Conservation (phyloP, 1,139 yeast species). For the Pichia sp. region DNA sequence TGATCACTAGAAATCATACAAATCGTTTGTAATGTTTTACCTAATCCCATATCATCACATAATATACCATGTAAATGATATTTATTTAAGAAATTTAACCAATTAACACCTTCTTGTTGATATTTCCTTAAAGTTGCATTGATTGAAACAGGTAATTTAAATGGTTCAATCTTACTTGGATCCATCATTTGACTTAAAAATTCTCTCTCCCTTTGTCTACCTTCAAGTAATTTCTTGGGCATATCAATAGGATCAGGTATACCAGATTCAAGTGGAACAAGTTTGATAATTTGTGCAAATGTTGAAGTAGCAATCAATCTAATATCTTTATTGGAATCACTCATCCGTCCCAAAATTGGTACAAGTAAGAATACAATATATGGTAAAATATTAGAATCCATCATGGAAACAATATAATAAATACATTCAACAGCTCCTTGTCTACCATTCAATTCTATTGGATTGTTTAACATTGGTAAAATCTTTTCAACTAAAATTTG, state of each 20-base stretch:
- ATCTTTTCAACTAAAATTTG: slow-evolving; percentile 71
- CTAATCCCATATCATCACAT: slow-evolving; percentile 99
- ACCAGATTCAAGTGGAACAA: slow-evolving; percentile 96
- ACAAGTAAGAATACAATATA: slow-evolving; percentile 93
- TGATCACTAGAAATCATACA: slow-evolving; percentile 97
- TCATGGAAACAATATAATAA: slow-evolving; percentile 72
- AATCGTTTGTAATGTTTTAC: slow-evolving; percentile 93
- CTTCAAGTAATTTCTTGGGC: slow-evolving; percentile 76
- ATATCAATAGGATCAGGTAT: slow-evolving; percentile 93
- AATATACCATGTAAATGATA: slow-evolving; percentile 94
- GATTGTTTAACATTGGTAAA: slow-evolving; percentile 75
- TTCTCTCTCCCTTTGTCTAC: slow-evolving; percentile 90
- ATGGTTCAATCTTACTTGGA: slow-evolving; percentile 84
- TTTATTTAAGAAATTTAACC: slow-evolving; percentile 93
- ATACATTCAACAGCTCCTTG: slow-evolving; percentile 94
- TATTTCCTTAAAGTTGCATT: slow-evolving; percentile 90
- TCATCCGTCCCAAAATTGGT: slow-evolving; percentile 96
- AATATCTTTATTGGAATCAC: slow-evolving; percentile 88
- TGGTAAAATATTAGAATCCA: slow-evolving; percentile 89
- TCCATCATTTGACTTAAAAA: slow-evolving; percentile 98
- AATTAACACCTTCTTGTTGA: slow-evolving; percentile 97
- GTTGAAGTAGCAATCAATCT: slow-evolving; percentile 90
- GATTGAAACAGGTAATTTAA: slow-evolving; percentile 82
- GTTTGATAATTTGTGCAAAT: slow-evolving; percentile 89
- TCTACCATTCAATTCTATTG: slow-evolving; percentile 66